Conservation (phyloP, 306 rosid genomes). For the Ceratonia siliqua region DNA sequence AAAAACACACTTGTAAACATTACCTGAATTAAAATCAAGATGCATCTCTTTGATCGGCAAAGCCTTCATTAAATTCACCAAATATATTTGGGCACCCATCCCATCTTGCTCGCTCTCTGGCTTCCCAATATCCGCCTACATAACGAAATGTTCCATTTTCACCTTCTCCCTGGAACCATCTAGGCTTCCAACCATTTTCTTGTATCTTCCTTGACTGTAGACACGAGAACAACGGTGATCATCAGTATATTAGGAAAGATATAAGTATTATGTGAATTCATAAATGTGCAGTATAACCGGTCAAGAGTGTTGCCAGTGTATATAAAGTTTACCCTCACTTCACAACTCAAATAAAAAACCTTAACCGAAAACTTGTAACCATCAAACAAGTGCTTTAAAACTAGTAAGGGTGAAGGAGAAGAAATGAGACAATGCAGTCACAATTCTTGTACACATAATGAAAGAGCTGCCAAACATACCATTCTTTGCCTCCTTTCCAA, state of each 20-base stretch:
- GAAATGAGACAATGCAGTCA: not conserved
- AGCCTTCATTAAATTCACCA: conserved; percentile 65
- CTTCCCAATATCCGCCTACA: conserved; percentile 93
- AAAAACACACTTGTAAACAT: not conserved
- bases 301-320: not conserved
- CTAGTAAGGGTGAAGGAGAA: not conserved
- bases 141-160: conserved; percentile 73
- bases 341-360: not conserved
- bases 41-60: conserved; percentile 43
- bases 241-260: not conserved
- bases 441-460: not conserved
- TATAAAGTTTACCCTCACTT: not conserved
- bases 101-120: conserved; percentile 72
- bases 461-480: conserved; percentile 57
- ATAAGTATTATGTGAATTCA: too few relatives aligned
- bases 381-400: not conserved
- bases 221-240: conserved; percentile 8
- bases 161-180: conserved; percentile 73
- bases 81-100: conserved; percentile 80
- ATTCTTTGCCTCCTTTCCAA: conserved; percentile 93
- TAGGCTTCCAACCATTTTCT: conserved; percentile 96
- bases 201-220: conserved; percentile 83
- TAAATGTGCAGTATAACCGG: not conserved
- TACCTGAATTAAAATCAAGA: conserved; percentile 65
- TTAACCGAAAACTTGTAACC: not conserved